Conservation (phyloP, 371 early-diverging fungal genomes). For the Lichtheimia ornata region DNA sequence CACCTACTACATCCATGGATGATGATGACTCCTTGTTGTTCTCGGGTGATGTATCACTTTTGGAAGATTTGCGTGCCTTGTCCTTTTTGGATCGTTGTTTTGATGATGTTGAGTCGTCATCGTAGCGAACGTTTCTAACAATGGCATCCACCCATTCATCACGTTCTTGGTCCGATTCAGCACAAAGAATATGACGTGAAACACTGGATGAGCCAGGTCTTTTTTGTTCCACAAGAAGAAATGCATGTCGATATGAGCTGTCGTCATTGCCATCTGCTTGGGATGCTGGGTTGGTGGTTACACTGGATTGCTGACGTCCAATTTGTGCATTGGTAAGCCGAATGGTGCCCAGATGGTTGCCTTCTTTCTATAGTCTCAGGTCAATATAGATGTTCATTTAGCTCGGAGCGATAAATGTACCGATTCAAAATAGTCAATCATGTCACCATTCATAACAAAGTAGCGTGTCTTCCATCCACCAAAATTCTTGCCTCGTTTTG, state of each 20-base stretch:
- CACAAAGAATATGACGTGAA: slow-evolving; percentile 81
- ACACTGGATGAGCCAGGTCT: slow-evolving; percentile 63
- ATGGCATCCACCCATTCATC: slow-evolving; percentile 86
- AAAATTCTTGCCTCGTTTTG: slow-evolving; percentile 87
- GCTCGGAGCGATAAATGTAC: slow-evolving; percentile 30
- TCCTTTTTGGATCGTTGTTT: slow-evolving; percentile 18
- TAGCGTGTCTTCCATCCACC: slow-evolving; percentile 87
- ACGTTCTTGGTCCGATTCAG: slow-evolving; percentile 85
- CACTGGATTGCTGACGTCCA: slow-evolving; percentile 43
- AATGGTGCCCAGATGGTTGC: slow-evolving; percentile 58
- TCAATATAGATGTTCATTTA: neutral
- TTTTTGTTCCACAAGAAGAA: slow-evolving; percentile 76
- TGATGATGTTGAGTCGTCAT: slow-evolving; percentile 19
- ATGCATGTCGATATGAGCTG: slow-evolving; percentile 76
- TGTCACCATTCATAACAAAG: slow-evolving; percentile 62
- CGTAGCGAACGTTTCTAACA: slow-evolving; percentile 47
- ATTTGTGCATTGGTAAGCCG: slow-evolving; percentile 49
- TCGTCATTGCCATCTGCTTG: slow-evolving; percentile 53
- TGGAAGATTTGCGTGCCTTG: slow-evolving; percentile 41
- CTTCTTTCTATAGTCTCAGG: slow-evolving; percentile 52
- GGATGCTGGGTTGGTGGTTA: slow-evolving; percentile 19
- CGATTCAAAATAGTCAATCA: slow-evolving; percentile 75
- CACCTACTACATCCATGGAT: slow-evolving; percentile 22
- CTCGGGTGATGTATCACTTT: slow-evolving; percentile 36
- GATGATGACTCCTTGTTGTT: slow-evolving; percentile 12